Base-by-base conservation (phyloP, 129 eudicot genomes). In the Artemisia annua region DNA sequence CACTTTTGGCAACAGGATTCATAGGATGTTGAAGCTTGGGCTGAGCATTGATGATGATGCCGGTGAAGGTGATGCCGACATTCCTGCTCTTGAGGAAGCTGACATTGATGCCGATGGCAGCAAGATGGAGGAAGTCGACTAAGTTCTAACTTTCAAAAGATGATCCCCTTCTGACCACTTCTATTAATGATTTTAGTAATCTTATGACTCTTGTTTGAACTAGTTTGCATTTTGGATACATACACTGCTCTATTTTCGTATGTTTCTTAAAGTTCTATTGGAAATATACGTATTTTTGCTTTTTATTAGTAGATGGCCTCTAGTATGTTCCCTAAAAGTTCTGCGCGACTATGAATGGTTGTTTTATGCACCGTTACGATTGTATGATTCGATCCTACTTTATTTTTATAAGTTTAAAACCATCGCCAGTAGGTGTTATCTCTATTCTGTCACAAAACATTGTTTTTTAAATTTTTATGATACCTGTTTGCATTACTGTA, bases 71-170 rank as follows among this genome's bases (percentile, higher is more conserved):
- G 95, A 86, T 75, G 80, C 60, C 2, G 96, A 90, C n/a, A 90
- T 90, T 82, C 97, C 97, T 0, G 70, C 88, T 7, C 70, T 90
- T 64, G 97, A 87, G 75, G 97, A 87, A 17, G 88, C 67, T 32
- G 67, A 63, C 35, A 10, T 14, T 63, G 95, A 91, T 78, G 87
- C 89, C 0, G 97, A 87, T 30, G 85, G 78, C 24, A 85, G 91
- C 86, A 91, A 91, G 91, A 91, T 91, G 97, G 97, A 91, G 84
- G 97, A 91, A 58, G 97, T 91, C 5, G 97, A 91, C 55, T 91
- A 87, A 63, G 8, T 63, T 11, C 35, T 5, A 30, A 13, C 12
- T 3, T 19, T 20, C 7, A 10, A 32, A 32, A 63, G 48, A 28
- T 30, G 66, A 60, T 26, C 28, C 11, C 28, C 4, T 35, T 30